phyloP scores from a whole-genome alignment of 352 stramenopile genomes.

The Pythium volutum region DNA sequence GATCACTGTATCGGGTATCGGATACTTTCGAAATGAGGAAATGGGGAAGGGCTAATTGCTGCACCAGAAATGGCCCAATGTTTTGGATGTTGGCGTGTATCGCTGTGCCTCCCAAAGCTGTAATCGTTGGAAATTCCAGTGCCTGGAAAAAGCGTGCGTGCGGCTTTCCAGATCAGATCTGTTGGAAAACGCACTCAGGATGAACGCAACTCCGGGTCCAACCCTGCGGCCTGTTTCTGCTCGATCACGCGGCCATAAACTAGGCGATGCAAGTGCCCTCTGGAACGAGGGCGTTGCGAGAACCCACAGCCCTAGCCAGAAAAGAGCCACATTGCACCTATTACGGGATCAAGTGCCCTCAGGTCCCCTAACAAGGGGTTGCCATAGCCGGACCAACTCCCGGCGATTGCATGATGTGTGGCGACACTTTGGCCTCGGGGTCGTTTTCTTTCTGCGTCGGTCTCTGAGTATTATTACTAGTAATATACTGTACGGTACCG shows the following conservation, averaged over 20 bases:
- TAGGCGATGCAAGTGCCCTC: too few relatives aligned
- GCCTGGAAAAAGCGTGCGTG: too few relatives aligned
- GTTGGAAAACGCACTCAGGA: not conserved
- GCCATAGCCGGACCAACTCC: not conserved
- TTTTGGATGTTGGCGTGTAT: too few relatives aligned
- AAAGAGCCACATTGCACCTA: not conserved
- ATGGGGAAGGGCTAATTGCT: too few relatives aligned
- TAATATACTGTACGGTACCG: too few relatives aligned
- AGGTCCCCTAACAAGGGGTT: not conserved
- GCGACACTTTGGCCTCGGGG: too few relatives aligned
- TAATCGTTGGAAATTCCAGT: too few relatives aligned
- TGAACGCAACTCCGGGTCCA: not conserved
- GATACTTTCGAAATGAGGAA: too few relatives aligned
- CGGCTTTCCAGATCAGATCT: constrained; percentile 13
- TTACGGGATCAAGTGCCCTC: not conserved
- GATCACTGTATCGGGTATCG: too few relatives aligned
- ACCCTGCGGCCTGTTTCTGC: constrained; percentile 12
- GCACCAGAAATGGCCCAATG: too few relatives aligned
- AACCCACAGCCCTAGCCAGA: constrained; percentile 1
- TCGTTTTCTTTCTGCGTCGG: not conserved
- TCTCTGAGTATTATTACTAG: too few relatives aligned
- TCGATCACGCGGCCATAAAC: not conserved
- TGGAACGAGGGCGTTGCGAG: not conserved
- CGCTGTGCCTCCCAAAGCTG: too few relatives aligned
- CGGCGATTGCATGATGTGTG: constrained; percentile 9